Conservation (phyloP, 768 basidiomycete genomes). For the Lanmaoa pseudosensibilis region DNA sequence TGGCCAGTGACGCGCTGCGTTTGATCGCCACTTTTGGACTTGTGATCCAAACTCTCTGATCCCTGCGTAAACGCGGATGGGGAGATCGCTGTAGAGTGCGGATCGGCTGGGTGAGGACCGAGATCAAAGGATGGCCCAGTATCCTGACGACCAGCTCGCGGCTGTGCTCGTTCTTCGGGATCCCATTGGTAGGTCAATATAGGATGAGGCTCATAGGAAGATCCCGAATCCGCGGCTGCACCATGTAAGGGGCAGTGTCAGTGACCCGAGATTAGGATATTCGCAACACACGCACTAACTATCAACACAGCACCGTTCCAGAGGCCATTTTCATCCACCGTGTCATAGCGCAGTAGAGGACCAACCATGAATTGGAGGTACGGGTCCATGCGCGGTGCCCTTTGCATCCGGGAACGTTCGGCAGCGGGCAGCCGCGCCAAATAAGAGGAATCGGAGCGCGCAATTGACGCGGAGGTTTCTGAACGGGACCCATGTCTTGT, state of each 20-base stretch:
- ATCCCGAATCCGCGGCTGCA: constrained; percentile 75
- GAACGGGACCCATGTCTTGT: constrained; percentile 30
- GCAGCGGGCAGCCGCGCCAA: constrained; percentile 56
- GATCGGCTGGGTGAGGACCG: constrained; percentile 74
- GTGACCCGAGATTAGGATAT: neutral
- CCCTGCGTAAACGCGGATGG: constrained; percentile 6
- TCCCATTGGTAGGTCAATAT: constrained; percentile 74
- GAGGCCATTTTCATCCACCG: constrained; percentile 68
- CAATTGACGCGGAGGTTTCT: constrained; percentile 1
- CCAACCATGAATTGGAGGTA: constrained; percentile 91
- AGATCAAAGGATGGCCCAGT: constrained; percentile 50
- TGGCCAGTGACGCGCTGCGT: constrained; percentile 54
- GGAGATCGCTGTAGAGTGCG: constrained; percentile 50
- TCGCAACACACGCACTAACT: constrained; percentile 65
- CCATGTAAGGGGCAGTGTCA: neutral
- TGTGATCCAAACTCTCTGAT: constrained; percentile 10
- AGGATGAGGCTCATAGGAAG: constrained; percentile 74
- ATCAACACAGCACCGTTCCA: constrained; percentile 90
- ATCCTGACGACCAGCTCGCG: constrained; percentile 16
- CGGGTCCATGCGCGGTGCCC: constrained; percentile 71
- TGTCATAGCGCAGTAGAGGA: constrained; percentile 88
- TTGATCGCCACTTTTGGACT: constrained; percentile 32
- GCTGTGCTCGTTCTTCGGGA: constrained; percentile 41
- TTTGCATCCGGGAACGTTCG: constrained; percentile 61
- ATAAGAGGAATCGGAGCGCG: constrained; percentile 27